These are phyloP conservation scores for Fusarium hainanense DNA, from an alignment of 2,329 filamentous ascomycete species.

Conservation along the genomic window DNA sequence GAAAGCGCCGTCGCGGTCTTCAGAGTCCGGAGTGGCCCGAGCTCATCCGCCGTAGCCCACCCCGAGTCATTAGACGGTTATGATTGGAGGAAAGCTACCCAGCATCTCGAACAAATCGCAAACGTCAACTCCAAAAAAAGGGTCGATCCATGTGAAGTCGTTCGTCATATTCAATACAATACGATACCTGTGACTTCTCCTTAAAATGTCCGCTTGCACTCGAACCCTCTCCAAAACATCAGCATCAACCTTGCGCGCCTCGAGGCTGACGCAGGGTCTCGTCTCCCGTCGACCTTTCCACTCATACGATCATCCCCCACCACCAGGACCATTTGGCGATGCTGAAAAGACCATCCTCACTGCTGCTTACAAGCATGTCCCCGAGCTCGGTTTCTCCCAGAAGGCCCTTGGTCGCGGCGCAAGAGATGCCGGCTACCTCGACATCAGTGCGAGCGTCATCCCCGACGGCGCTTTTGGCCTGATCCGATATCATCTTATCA, in stretches of 20 bases:
- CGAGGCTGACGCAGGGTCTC: slow-evolving; percentile 27
- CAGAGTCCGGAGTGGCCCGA: slow-evolving; percentile 26
- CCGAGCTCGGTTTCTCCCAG: slow-evolving; percentile 82
- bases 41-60: slow-evolving; percentile 24
- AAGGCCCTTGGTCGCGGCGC: slow-evolving; percentile 80
- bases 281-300: slow-evolving; percentile 65
- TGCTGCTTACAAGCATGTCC: slow-evolving; percentile 82
- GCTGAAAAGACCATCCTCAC: slow-evolving; percentile 82
- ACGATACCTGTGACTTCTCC: background rate
- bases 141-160: slow-evolving; percentile 14
- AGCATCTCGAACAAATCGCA: slow-evolving; percentile 19
- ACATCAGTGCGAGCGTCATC: slow-evolving; percentile 86
- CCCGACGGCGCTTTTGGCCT: slow-evolving; percentile 84
- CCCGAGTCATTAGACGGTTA: background rate
- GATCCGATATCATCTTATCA: slow-evolving; percentile 80
- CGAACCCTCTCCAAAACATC: slow-evolving; percentile 31
- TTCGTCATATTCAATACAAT: background rate
- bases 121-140: slow-evolving; percentile 33
- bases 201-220: slow-evolving; percentile 30
- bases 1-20: background rate
- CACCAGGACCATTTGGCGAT: slow-evolving; percentile 70
- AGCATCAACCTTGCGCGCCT: slow-evolving; percentile 26
- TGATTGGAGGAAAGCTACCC: slow-evolving; percentile 18
- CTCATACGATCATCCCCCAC: slow-evolving; percentile 74
- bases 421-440: slow-evolving; percentile 84